These are phyloP conservation scores for Knoxdaviesia proteae DNA, from an alignment of 2,329 filamentous ascomycete genomes.

Conservation along the genomic window DNA sequence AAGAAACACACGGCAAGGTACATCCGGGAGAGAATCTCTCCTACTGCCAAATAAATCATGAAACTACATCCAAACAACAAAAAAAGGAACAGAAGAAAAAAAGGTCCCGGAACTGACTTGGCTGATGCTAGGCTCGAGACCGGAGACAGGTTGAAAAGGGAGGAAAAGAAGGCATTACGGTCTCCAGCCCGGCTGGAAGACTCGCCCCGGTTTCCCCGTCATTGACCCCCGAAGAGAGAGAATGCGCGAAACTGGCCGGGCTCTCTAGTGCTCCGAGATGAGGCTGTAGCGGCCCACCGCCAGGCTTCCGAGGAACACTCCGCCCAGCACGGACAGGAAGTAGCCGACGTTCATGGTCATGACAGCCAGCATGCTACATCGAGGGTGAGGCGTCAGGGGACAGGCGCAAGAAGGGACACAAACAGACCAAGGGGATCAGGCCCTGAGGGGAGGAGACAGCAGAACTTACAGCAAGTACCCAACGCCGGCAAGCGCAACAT, in stretches of 20 bases:
- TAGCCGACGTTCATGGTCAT: slow-evolving; percentile 83
- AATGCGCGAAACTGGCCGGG: too few relatives aligned
- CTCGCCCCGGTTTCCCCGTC: too few relatives aligned
- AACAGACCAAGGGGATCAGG: neutral
- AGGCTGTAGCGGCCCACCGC: slow-evolving; percentile 49
- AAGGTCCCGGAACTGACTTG: neutral
- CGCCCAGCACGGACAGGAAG: slow-evolving; percentile 58
- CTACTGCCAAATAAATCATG: too few relatives aligned
- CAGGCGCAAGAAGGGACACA: neutral
- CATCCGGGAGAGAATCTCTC: too few relatives aligned
- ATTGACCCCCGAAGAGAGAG: too few relatives aligned
- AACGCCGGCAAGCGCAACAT: slow-evolving; percentile 52
- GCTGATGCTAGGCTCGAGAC: too few relatives aligned
- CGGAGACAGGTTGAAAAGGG: too few relatives aligned
- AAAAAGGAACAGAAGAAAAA: neutral
- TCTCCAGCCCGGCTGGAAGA: too few relatives aligned
- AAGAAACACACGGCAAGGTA: neutral
- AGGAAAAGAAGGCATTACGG: too few relatives aligned
- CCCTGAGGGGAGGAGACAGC: slow-evolving; percentile 1
- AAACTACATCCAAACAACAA: too few relatives aligned
- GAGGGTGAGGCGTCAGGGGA: slow-evolving; percentile 1
- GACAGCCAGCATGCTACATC: slow-evolving; percentile 66
- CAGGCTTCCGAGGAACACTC: slow-evolving; percentile 72
- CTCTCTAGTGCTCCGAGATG: slow-evolving; percentile 20
- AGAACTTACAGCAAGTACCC: slow-evolving; percentile 65